phyloP scores from a whole-genome alignment of 257 asterid species.

The Nyctanthes arbortristis region DNA sequence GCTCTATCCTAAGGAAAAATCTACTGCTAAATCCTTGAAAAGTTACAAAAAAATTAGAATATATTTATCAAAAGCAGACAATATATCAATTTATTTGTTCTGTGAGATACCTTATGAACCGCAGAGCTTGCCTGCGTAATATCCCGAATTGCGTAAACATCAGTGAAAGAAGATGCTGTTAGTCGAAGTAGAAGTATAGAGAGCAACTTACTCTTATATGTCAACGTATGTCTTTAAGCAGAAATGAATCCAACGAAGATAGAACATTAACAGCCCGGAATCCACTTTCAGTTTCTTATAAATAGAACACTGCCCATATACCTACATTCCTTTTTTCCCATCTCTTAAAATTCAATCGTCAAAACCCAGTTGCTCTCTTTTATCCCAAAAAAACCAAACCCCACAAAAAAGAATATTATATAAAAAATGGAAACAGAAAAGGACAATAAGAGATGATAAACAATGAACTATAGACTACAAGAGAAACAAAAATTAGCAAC shows the following conservation, averaged over 20 bases:
- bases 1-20: neutral
- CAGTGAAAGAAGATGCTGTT: constrained; percentile 21
- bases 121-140: constrained; percentile 77
- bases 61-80: neutral
- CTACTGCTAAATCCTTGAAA: neutral
- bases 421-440: neutral
- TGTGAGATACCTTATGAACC: constrained; percentile 49
- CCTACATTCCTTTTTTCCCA: too few relatives aligned
- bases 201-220: constrained; percentile 14
- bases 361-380: neutral
- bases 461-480: neutral
- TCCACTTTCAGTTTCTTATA: neutral
- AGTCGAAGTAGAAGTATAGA: constrained; percentile 17
- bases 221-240: constrained; percentile 13
- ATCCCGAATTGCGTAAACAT: constrained; percentile 49
- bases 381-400: too few relatives aligned
- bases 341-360: neutral
- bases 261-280: too few relatives aligned
- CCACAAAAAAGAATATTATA: neutral
- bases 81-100: constrained; percentile 4
- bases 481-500: neutral
- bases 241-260: neutral
- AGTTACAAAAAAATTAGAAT: neutral
- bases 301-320: too few relatives aligned
- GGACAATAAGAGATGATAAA: neutral